These are phyloP conservation scores for Chalciporus piperatoides DNA, from an alignment of 1,284 basidiomycete species.

Conservation along the genomic window DNA sequence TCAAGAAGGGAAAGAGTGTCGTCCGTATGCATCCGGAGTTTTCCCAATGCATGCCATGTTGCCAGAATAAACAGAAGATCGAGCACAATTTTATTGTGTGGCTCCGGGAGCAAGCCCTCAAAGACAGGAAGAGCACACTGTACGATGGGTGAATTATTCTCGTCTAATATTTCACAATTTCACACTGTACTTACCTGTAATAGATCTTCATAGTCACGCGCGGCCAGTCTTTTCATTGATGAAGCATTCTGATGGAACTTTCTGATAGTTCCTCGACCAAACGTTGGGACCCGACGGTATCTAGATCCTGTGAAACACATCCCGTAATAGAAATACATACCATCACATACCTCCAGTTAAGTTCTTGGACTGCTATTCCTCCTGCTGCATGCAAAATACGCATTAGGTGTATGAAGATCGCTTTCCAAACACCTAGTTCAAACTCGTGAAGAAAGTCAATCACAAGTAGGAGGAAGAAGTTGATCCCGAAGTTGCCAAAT, in stretches of 20 bases:
- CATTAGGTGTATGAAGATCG: slow-evolving; percentile 21
- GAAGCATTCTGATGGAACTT: slow-evolving; percentile 17
- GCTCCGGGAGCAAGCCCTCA: slow-evolving; percentile 29
- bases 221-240: slow-evolving; percentile 14
- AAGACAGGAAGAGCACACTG: slow-evolving; percentile 35
- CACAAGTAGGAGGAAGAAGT: too few species aligned
- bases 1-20: slow-evolving; percentile 27
- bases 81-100: slow-evolving; percentile 19
- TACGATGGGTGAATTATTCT: too few species aligned
- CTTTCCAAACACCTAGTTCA: slow-evolving; percentile 20
- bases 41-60: slow-evolving; percentile 34
- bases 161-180: neutral
- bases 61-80: slow-evolving; percentile 8
- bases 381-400: slow-evolving; percentile 14
- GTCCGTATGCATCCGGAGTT: slow-evolving; percentile 33
- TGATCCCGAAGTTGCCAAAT: too few species aligned
- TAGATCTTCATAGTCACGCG: slow-evolving; percentile 22
- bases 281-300: neutral
- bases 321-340: too few species aligned
- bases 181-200: slow-evolving; percentile 28
- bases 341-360: slow-evolving; percentile 12
- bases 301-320: neutral
- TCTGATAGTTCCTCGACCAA: slow-evolving; percentile 3
- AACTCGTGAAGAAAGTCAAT: too few species aligned
- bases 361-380: neutral